Evolutionary conservation across 257 asterid genomes (phyloP), one percentile per base, ranked within the genome.

Genomic region (Solanum paucissectum): DNA sequence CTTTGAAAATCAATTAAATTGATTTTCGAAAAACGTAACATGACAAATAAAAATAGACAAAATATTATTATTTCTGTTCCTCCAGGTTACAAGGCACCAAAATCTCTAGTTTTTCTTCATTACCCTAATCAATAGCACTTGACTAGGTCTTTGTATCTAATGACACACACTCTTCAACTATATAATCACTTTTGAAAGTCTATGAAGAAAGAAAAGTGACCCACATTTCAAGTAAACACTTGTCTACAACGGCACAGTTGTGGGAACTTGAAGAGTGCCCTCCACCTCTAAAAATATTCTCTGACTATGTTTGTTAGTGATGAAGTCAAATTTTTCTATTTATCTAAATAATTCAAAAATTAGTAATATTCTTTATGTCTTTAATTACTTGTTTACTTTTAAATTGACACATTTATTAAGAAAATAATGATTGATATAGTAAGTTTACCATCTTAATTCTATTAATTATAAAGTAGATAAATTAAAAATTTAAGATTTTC

Each of bases 141-240:
- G 85, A 81, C 85, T 49, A 32, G 86, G 86, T 49, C 86, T 46
- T 46, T 49, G 69, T 82, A 49, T 82, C 29, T 49, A 82, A 49
- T 9, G 85, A 82, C 32, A 82, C 1, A 49, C 91, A 88, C 92
- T 84, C 46, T 87, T 86, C 87, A 85, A 76, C 87, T 55, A 40
- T 84, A 37, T 84, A 37, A 88, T 38, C 42, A 29, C 7, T 62
- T 86, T 87, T 69, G 34, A 69, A 75, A 86, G 73, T 71, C 81
- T 2, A 32, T 23, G 86, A 71, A 69, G 29, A 27, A 44, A 13
- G 14, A 12, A 7, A 77, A 77, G 85, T 33, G 64, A 38, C 37
- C 37, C 40, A 87, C 72, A 76, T 85, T 87, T 69, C 21, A 79
- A 74, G 73, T 71, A 49, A 86, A 72, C 84, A 9, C 29, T 46